These are phyloP conservation scores for Heterobasidion occidentale DNA, from an alignment of 1,284 basidiomycete species.

Conservation along the genomic window DNA sequence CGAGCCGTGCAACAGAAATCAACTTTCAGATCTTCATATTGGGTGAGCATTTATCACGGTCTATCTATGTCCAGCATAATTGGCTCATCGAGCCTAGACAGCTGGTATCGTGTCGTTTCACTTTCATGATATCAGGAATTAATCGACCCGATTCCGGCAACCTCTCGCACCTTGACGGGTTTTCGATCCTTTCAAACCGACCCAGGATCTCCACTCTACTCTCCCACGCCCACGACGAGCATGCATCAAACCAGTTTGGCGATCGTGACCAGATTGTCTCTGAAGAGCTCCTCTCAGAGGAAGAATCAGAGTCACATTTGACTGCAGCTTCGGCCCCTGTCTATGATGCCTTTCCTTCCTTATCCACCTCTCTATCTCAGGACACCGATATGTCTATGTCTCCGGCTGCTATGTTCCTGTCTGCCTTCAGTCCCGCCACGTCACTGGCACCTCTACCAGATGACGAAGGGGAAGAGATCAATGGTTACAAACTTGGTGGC, in stretches of 20 bases:
- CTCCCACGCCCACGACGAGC: not conserved
- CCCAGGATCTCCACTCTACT: not conserved
- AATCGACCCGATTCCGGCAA: not conserved
- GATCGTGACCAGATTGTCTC: not conserved
- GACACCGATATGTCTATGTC: constrained; percentile 33
- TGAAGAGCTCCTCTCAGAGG: not conserved
- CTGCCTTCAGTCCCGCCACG: constrained; percentile 47
- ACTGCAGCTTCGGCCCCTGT: not conserved
- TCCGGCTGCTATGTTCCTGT: constrained; percentile 74
- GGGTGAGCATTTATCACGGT: not conserved
- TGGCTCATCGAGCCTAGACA: not conserved
- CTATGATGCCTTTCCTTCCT: constrained; percentile 2
- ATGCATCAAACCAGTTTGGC: not conserved
- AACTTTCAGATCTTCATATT: not conserved
- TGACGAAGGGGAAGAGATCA: constrained; percentile 52
- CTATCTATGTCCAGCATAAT: too few species aligned
- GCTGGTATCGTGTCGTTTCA: not conserved
- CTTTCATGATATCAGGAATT: not conserved
- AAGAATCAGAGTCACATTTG: not conserved
- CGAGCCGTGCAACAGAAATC: too few species aligned
- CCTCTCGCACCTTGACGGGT: not conserved
- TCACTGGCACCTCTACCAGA: constrained; percentile 32
- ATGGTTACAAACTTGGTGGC: constrained; percentile 70
- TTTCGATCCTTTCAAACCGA: not conserved
- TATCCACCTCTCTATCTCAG: constrained; percentile 9